These are phyloP conservation scores for Dittrichia graveolens DNA, from an alignment of 129 eudicot genomes.

Conservation along the genomic window DNA sequence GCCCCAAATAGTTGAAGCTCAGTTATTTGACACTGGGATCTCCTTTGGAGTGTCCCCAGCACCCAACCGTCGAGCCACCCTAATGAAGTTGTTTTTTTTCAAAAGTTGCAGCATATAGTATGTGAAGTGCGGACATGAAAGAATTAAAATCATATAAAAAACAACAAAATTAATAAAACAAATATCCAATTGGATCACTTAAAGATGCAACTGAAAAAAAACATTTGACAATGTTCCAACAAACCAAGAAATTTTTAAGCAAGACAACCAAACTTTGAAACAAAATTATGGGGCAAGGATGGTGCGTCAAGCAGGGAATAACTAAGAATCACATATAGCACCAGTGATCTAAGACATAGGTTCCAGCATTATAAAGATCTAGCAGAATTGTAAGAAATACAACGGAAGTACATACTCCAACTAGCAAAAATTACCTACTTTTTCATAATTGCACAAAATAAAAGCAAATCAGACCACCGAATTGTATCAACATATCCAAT, in stretches of 20 bases:
- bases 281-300: neutral
- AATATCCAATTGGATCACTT: constrained; percentile 8
- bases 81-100: no score
- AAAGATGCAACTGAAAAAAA: constrained; percentile 7
- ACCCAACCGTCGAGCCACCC: no score
- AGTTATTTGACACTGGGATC: no score
- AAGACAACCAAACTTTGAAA: constrained; percentile 13
- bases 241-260: neutral
- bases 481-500: constrained; percentile 2
- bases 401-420: neutral
- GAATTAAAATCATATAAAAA: neutral
- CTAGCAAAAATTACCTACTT: neutral
- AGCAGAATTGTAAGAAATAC: neutral
- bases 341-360: constrained; percentile 6
- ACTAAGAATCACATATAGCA: neutral
- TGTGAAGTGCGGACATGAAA: neutral
- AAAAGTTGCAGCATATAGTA: neutral
- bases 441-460: neutral
- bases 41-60: no score
- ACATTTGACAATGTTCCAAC: neutral
- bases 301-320: neutral
- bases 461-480: constrained; percentile 15
- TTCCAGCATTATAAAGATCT: constrained; percentile 10
- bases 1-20: no score
- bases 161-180: constrained; percentile 16